phyloP scores from a whole-genome alignment of 495 filamentous ascomycete species.

The Aspergillus sclerotiicarbonarius region DNA sequence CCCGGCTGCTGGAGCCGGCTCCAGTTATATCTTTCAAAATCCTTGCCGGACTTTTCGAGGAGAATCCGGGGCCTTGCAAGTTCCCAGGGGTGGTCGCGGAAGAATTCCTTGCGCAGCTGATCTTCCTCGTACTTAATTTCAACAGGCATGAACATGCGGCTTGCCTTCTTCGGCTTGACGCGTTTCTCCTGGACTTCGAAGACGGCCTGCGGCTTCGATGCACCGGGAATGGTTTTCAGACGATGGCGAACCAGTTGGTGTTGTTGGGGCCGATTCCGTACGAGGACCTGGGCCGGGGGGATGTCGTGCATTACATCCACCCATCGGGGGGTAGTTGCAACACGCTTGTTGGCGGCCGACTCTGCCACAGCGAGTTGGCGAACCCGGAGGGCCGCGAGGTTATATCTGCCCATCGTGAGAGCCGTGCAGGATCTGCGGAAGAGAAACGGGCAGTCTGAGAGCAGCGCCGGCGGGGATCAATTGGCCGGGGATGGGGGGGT shows the following conservation, averaged over 20 bases:
- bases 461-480: not conserved
- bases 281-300: constrained; percentile 75
- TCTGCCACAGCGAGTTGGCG: constrained; percentile 61
- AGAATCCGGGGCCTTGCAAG: constrained; percentile 83
- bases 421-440: not conserved
- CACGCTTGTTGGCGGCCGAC: constrained; percentile 51
- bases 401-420: constrained; percentile 61
- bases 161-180: constrained; percentile 57
- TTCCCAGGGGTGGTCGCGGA: constrained; percentile 94
- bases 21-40: constrained; percentile 77
- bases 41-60: constrained; percentile 81
- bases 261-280: constrained; percentile 65
- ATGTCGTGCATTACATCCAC: constrained; percentile 67
- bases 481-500: not conserved
- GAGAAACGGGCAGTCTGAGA: not conserved
- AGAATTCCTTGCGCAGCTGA: constrained; percentile 74
- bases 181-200: constrained; percentile 41
- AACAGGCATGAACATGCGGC: constrained; percentile 76
- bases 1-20: constrained; percentile 73
- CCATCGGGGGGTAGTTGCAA: constrained; percentile 64
- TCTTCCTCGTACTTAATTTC: constrained; percentile 83
- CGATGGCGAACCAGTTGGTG: constrained; percentile 57
- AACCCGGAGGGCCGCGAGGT: constrained; percentile 72
- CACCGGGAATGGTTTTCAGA: constrained; percentile 36
- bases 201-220: constrained; percentile 36